These are phyloP conservation scores for Candida neerlandica DNA, from an alignment of 1,139 yeast species.

Conservation along the genomic window DNA sequence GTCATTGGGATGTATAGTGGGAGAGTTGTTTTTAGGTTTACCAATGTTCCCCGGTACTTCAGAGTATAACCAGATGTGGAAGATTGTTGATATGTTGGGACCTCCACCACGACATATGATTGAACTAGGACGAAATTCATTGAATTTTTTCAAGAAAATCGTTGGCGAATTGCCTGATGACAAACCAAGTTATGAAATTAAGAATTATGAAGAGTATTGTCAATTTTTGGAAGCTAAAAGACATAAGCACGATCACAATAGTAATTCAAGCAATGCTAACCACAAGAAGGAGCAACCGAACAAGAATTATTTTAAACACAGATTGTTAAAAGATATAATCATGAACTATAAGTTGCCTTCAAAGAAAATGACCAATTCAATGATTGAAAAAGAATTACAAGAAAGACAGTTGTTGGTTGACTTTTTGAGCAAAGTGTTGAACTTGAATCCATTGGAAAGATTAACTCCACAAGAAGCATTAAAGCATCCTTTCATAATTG, in stretches of 20 bases:
- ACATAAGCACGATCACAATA: conserved; percentile 36
- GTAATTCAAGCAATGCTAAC: too few species aligned
- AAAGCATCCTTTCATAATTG: conserved; percentile 82
- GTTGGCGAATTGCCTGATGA: conserved; percentile 26
- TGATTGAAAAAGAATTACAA: conserved; percentile 69
- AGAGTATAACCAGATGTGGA: conserved; percentile 84
- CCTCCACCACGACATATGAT: conserved; percentile 95
- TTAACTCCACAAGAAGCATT: conserved; percentile 97
- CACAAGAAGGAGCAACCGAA: conserved; percentile 55
- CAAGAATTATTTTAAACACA: conserved; percentile 80
- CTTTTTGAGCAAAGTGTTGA: conserved; percentile 75
- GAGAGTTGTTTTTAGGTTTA: conserved; percentile 87
- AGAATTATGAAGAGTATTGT: conserved; percentile 41
- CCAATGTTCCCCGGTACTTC: conserved; percentile 96
- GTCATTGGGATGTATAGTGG: conserved; percentile 97
- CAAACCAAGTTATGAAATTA: conserved; percentile 35
- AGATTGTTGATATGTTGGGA: conserved; percentile 83
- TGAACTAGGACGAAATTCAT: conserved; percentile 87
- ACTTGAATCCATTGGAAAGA: conserved; percentile 87
- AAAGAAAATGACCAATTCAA: conserved; percentile 64
- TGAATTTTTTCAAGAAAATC: conserved; percentile 62
- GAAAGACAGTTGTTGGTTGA: conserved; percentile 75
- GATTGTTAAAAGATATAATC: conserved; percentile 72
- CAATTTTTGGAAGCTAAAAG: conserved; percentile 33
- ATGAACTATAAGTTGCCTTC: conserved; percentile 74